A percentile compares a stretch with the other conserved stretches of the same genome.
These are phyloP conservation scores for Solanum chacoense DNA, from an alignment of 305 asterid genomes.

Conservation along the genomic window DNA sequence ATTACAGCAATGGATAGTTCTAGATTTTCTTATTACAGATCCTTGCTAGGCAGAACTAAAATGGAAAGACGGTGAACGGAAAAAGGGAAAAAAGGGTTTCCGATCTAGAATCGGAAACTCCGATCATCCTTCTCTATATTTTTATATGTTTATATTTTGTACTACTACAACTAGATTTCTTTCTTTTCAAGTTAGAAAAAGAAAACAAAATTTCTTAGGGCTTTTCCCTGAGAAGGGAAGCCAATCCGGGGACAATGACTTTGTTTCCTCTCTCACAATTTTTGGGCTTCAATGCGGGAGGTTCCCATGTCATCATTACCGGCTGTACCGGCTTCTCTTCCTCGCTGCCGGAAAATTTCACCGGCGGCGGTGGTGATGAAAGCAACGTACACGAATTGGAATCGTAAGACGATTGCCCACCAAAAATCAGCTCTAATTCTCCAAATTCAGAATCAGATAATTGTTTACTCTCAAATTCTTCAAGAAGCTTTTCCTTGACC, in stretches of 20 bases:
- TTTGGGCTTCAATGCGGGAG: constrained; percentile 64
- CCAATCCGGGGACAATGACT: constrained; percentile 69
- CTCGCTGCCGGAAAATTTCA: constrained; percentile 12
- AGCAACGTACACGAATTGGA: neutral
- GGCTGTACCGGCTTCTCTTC: constrained; percentile 10
- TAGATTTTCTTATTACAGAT: constrained; percentile 1
- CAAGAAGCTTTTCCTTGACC: neutral
- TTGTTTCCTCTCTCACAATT: constrained; percentile 49
- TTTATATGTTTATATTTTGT: neutral
- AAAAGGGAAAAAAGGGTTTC: neutral
- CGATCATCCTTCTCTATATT: neutral
- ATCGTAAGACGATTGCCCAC: constrained; percentile 19
- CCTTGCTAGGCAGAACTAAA: neutral
- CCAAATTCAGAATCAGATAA: constrained; percentile 27
- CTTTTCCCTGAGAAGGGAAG: constrained; percentile 70
- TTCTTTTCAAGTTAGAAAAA: neutral
- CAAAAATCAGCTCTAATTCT: constrained; percentile 51
- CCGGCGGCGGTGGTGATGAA: neutral
- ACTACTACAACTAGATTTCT: neutral
- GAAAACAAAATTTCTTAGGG: constrained; percentile 28
- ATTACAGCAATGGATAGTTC: neutral
- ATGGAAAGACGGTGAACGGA: neutral
- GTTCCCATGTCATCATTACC: constrained; percentile 52
- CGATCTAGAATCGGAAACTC: neutral
- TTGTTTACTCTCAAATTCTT: neutral